Base-by-base conservation (phyloP, 139 green algal genomes). In the Micractinium sp. region DNA sequence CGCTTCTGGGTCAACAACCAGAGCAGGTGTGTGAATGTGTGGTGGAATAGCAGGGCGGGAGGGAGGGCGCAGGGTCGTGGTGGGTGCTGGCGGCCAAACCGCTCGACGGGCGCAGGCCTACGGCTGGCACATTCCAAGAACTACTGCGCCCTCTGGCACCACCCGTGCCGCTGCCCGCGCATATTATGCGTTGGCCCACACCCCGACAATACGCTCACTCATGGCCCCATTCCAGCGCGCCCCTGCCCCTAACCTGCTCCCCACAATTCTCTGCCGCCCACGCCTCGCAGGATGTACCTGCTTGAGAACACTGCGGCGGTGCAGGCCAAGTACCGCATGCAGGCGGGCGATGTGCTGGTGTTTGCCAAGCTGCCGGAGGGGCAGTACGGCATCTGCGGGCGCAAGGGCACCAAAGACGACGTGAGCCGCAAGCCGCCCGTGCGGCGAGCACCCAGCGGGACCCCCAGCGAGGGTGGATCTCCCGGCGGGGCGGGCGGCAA, bases 1-100 rank as follows among this genome's bases (percentile, higher is more conserved):
- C 89, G 86, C 69, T 93, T 88, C 81, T 94, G 93, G 93, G 87
- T 92, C 31, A 94, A 94, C 90, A 93, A 93, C 82, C 86, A 90
- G 74, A 87, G 83, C 83, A 80, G 82, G 82, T 87, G 81, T 3
- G 79, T 56, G 22, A 33, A 18, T n/a, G 61, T 18, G 38, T 60
- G 16, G 61, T n/a, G 33, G 16, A 61, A n/a, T 33, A 53, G 15
- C 1, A 61, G 63, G 63, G 63, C 63, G 22, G 63, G 20, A 71
- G 14, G 63, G 20, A 23, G 63, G 63, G 63, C 22, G 63, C 63
- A 31, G 63, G 63, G 20, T 2, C 2, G 63, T 5, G 20, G 63
- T 27, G 63, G 20, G 19, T 71, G 63, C 63, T 27, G 20, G 18
- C 33, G 35, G 35, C 38, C 76, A 53, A 60, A 35, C 76, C 35